Evolutionary conservation across 31 red algal species (phyloP).

Genomic region (Odonthalia washingtoniensis): DNA sequence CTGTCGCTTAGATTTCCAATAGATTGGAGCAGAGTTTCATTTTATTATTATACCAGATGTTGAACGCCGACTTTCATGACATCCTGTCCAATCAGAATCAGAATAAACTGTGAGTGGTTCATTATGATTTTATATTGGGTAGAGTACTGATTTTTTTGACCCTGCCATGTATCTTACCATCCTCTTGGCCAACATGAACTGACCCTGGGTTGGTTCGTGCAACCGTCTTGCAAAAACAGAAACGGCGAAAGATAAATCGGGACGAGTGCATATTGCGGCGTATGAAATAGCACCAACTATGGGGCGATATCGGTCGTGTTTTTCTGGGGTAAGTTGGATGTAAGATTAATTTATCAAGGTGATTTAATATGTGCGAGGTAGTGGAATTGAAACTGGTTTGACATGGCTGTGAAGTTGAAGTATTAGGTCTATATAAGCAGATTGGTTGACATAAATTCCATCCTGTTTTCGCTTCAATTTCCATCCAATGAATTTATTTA

Average conservation of each 20-base stretch:
- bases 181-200: background rate
- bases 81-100: slow-evolving; percentile 46
- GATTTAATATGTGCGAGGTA: no score
- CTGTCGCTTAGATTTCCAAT: slow-evolving; percentile 26
- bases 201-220: background rate
- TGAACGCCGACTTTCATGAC: slow-evolving; percentile 11
- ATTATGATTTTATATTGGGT: background rate
- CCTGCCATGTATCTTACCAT: background rate
- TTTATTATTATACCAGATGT: slow-evolving; percentile 28
- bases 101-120: slow-evolving; percentile 12
- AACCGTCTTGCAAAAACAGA: background rate
- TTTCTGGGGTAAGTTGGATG: background rate
- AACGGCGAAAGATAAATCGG: slow-evolving; percentile 4
- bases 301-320: background rate
- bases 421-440: background rate
- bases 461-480: slow-evolving; percentile 3
- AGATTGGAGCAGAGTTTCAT: slow-evolving; percentile 30
- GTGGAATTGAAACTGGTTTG: no score
- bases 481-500: slow-evolving; percentile 21
- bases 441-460: slow-evolving; percentile 19
- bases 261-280: background rate
- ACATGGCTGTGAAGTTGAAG: slow-evolving; percentile 8
- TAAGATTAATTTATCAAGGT: background rate
- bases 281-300: background rate
- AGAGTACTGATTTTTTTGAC: background rate